These are phyloP conservation scores for Vigna unguiculata DNA, from an alignment of 306 rosid genomes.

Conservation along the genomic window DNA sequence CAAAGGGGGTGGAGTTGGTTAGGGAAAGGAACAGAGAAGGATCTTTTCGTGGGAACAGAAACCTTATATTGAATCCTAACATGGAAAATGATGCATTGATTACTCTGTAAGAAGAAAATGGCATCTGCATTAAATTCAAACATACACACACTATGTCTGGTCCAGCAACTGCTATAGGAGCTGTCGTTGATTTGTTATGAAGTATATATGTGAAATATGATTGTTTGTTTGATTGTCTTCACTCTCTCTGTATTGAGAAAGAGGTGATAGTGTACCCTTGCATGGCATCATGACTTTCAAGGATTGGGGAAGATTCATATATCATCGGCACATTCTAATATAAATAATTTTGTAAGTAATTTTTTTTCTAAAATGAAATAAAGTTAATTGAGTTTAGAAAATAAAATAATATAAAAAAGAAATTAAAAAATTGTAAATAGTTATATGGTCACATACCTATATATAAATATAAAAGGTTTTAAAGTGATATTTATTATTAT, in stretches of 20 bases:
- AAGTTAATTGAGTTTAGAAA: too few relatives aligned
- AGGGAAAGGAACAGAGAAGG: constrained; percentile 54
- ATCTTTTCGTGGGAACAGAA: constrained; percentile 75
- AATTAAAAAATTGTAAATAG: too few relatives aligned
- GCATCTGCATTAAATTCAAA: neutral
- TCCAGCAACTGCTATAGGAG: constrained; percentile 12
- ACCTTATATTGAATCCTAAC: constrained; percentile 60
- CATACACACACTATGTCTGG: neutral
- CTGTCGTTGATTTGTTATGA: neutral
- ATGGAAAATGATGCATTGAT: constrained; percentile 59
- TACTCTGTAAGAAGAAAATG: constrained; percentile 21
- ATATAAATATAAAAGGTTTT: too few relatives aligned
- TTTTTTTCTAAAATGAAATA: too few relatives aligned
- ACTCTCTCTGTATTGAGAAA: constrained; percentile 18
- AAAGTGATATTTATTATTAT: too few relatives aligned
- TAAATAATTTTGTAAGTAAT: too few relatives aligned
- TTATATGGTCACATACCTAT: too few relatives aligned
- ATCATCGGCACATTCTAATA: too few relatives aligned
- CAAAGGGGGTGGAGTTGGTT: constrained; percentile 43
- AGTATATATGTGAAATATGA: neutral
- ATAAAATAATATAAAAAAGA: too few relatives aligned
- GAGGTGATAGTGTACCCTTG: neutral
- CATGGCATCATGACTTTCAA: constrained; percentile 40
- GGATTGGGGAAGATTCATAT: constrained; percentile 38
- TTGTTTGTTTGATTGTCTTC: neutral